Conservation (phyloP, 306 rosid genomes). For the Urtica urens region DNA sequence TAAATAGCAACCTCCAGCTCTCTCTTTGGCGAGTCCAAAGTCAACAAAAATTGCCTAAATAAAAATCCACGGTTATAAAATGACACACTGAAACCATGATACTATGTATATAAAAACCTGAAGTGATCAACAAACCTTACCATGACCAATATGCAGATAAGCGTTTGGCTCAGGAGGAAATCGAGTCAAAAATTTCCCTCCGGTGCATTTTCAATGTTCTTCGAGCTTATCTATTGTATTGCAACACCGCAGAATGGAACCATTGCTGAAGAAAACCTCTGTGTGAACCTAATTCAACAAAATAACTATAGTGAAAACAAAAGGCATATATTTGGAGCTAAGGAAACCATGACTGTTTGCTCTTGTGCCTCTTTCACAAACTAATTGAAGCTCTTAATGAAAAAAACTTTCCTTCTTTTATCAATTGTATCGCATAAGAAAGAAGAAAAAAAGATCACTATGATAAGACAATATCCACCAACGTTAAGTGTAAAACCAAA, state of each 20-base stretch:
- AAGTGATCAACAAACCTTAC: constrained; percentile 48
- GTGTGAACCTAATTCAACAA: constrained; percentile 72
- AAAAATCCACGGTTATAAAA: neutral
- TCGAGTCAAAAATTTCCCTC: constrained; percentile 75
- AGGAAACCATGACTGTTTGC: too few relatives aligned
- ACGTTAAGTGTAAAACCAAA: too few relatives aligned
- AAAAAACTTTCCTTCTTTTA: too few relatives aligned
- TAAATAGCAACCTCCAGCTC: constrained; percentile 82
- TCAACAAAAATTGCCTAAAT: constrained; percentile 93
- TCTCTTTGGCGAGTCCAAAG: constrained; percentile 88
- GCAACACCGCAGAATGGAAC: constrained; percentile 77
- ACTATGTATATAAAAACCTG: neutral
- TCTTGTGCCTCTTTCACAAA: too few relatives aligned
- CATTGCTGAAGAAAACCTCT: constrained; percentile 74
- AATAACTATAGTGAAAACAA: constrained; percentile 1
- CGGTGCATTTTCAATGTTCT: constrained; percentile 54
- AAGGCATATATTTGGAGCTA: neutral
- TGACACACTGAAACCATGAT: constrained; percentile 2
- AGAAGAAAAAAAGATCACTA: too few relatives aligned
- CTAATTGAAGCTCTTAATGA: too few relatives aligned
- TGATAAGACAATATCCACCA: too few relatives aligned
- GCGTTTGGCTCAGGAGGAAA: constrained; percentile 99
- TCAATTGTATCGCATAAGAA: too few relatives aligned
- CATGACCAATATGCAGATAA: constrained; percentile 94
- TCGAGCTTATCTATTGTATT: constrained; percentile 70